Evolutionary conservation across 1,284 basidiomycete species (phyloP), one percentile per base, ranked within the genome.

Genomic region (Lignosus rhinocerotis): DNA sequence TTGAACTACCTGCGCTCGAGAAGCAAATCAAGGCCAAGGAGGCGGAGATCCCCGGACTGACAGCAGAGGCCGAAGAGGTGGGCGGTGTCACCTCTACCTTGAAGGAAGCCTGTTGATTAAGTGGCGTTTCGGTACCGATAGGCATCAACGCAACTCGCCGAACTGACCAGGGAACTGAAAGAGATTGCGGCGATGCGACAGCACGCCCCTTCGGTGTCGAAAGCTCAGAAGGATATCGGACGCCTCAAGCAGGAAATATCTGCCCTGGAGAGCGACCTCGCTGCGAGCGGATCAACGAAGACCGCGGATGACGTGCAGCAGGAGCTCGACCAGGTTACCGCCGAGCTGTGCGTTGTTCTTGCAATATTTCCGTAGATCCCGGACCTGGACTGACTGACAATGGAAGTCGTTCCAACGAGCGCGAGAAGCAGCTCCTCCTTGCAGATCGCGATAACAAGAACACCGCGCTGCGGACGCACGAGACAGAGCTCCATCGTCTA

Each of bases 301-400:
- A 94, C 93, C 0, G 83, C 85, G 1, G 92, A 94, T 49, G 93
- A 95, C 51, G 87, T 97, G 2, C 91, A 96, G 70, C 75, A 70
- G 25, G 88, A 95, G 67, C 76, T 96, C 7, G 84, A 90, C 53
- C 73, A 74, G 5, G 67, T 94, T 34, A 78, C 81, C 1, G 73
- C 73, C 17, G 78, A 89, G 53, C 80, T 94, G 94, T 96, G 64
- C 67, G 88, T 74, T 21, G 51, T 25, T 51, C 16, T 30, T 14
- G 5, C 11, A n/a, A 9, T 8, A 11, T 30, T 6, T 25, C 34
- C 39, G 21, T 21, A 16, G 33, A 41, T 43, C 12, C 25, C 32
- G 45, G 25, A 12, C 17, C 50, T 2, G 48, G 14, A 53, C 12
- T 31, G 44, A 30, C 45, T 34, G 36, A 32, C 57, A 17, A 31